Conservation (phyloP, 129 eudicot species). For the Sambucus nigra region DNA sequence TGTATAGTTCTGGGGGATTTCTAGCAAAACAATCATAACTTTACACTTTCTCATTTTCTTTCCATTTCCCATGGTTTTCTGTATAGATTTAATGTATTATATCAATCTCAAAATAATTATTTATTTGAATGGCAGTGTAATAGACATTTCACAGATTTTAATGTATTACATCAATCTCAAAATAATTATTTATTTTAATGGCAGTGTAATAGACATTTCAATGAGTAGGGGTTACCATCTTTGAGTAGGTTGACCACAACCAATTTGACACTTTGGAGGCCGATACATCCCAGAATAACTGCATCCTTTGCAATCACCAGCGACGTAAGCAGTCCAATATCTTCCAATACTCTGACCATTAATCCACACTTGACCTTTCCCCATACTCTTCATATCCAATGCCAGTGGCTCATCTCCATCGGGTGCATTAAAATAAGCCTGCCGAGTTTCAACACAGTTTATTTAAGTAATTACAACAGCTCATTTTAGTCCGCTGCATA, state of each 20-base stretch:
- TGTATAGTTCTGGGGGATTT: background rate
- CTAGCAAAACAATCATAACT: too few relatives aligned
- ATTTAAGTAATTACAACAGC: background rate
- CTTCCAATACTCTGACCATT: slow-evolving; percentile 94
- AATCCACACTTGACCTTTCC: slow-evolving; percentile 93
- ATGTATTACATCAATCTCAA: background rate
- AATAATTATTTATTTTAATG: background rate
- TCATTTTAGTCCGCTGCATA: background rate
- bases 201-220: background rate
- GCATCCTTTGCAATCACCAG: slow-evolving; percentile 62
- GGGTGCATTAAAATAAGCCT: slow-evolving; percentile 86
- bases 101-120: background rate
- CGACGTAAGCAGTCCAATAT: slow-evolving; percentile 73
- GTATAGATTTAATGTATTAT: too few relatives aligned
- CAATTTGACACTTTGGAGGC: slow-evolving; percentile 77
- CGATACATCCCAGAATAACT: slow-evolving; percentile 56
- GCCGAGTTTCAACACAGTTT: slow-evolving; percentile 10
- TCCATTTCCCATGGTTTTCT: too few relatives aligned
- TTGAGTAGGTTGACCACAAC: slow-evolving; percentile 91
- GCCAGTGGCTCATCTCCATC: slow-evolving; percentile 84
- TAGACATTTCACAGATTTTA: background rate
- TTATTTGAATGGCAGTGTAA: background rate
- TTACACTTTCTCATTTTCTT: too few relatives aligned
- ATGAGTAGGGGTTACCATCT: slow-evolving; percentile 48
- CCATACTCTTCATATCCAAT: slow-evolving; percentile 90